Evolutionary conservation across 805 yeast species (phyloP), one percentile per base, ranked within the genome.

Genomic region (Lachancea dasiensis): DNA sequence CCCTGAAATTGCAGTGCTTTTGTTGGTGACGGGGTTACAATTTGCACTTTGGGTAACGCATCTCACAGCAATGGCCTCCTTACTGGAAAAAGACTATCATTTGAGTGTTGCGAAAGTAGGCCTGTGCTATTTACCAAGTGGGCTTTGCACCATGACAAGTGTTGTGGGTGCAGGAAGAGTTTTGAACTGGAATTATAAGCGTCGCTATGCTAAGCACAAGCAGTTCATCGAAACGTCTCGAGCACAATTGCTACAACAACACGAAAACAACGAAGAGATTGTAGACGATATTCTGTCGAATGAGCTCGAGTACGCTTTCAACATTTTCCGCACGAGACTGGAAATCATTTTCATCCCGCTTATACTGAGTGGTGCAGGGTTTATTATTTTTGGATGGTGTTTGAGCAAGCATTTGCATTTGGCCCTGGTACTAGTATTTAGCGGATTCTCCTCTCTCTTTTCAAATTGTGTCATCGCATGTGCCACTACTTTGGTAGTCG

Each of bases 321-420:
- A 81, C 50, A 66, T 78, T 25, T 67, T 77, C 38, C 61, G 61
- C 33, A 73, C 81, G 0, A 67, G 92, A 42, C 50, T 81, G 8
- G 61, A 67, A n/a, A 64, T 72, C 6, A 64, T 68, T 5, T 51
- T 63, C 7, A 41, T 68, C 13, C 73, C 82, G 3, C 56, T 74
- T 2, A 27, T 61, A 3, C 25, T 66, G 2, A 46, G 74, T 5
- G 51, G 72, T 3, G 46, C 58, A 19, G 67, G 66, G 0, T 67
- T 71, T 6, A 48, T 73, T 0, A 42, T 79, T 19, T 82, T 72
- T 57, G 95, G 94, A 1, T 86, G 95, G 95, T 74, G 86, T 43
- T 51, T 85, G 10, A 65, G 73, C 24, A 58, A 61, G 19, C 57
- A 64, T 20, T 68, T 70, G 4, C 65, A 67, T 28, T 58, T 79